phyloP scores from a whole-genome alignment of 73 alveolate species.

The Paramecium primaurelia region DNA sequence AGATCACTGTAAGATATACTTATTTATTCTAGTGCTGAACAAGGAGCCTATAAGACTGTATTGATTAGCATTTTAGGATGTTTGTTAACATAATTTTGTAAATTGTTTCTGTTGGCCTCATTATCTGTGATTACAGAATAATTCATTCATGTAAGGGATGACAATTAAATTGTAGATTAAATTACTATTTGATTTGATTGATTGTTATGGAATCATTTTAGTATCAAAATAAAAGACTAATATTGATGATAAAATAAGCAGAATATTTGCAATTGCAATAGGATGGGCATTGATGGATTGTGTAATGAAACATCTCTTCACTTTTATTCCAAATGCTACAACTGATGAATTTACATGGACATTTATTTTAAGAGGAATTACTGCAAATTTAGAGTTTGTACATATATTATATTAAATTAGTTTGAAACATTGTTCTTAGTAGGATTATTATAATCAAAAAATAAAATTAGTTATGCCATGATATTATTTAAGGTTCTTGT shows the following conservation, averaged over 20 bases:
- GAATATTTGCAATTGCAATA: conserved; percentile 56
- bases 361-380: conserved; percentile 55
- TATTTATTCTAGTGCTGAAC: background rate
- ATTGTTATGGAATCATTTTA: conserved; percentile 12
- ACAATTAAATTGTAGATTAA: background rate
- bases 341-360: conserved; percentile 66
- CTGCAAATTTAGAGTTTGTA: conserved; percentile 50
- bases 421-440: conserved; percentile 24
- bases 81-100: conserved; percentile 34
- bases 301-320: conserved; percentile 31
- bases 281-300: conserved; percentile 62
- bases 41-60: conserved; percentile 46
- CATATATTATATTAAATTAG: background rate
- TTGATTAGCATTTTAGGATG: conserved; percentile 35
- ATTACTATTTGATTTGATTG: conserved; percentile 24
- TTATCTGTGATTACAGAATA: conserved; percentile 42
- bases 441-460: background rate
- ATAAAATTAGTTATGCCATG: background rate
- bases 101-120: conserved; percentile 54
- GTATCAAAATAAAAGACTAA: background rate
- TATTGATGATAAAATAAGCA: conserved; percentile 38
- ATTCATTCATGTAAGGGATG: background rate
- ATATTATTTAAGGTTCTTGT: background rate
- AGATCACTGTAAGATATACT: conserved; percentile 10
- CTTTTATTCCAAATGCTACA: conserved; percentile 53